Percentiles rank a stretch among this genome's conserved stretches.
phyloP scores from a whole-genome alignment of 305 asterid species.

The Ilex paraguariensis region DNA sequence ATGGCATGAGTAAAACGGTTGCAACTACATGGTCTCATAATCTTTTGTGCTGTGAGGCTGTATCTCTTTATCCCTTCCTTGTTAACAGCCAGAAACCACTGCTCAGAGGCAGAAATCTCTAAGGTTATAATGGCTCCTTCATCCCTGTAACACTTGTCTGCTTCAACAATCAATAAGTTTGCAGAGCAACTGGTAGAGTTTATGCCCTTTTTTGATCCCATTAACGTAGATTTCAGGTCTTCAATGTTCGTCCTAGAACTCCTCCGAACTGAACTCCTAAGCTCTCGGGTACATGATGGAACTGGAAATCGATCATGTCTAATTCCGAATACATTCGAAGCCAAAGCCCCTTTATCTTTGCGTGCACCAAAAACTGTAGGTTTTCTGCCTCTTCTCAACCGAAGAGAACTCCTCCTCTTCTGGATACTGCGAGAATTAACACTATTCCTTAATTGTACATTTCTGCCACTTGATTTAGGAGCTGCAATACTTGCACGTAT shows the following conservation, averaged over 20 bases:
- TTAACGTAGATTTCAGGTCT: conserved; percentile 29
- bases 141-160: conserved; percentile 65
- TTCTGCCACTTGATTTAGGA: conserved; percentile 40
- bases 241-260: conserved; percentile 18
- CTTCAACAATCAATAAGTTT: conserved; percentile 56
- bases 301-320: conserved; percentile 33
- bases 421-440: conserved; percentile 31
- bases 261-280: conserved; percentile 37
- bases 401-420: conserved; percentile 61
- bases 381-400: conserved; percentile 57
- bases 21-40: conserved; percentile 63
- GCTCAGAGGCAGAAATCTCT: conserved; percentile 54
- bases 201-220: conserved; percentile 21
- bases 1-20: conserved; percentile 67
- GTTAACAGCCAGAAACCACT: conserved; percentile 55
- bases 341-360: conserved; percentile 24
- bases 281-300: conserved; percentile 24
- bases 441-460: conserved; percentile 38
- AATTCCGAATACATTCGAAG: conserved; percentile 17
- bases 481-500: conserved; percentile 24
- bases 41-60: conserved; percentile 44
- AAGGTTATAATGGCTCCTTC: conserved; percentile 58
- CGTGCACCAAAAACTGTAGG: conserved; percentile 35
- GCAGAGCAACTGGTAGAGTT: conserved; percentile 49
- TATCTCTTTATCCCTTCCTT: conserved; percentile 42